Percentiles rank a stretch among this genome's conserved stretches.
phyloP scores from a whole-genome alignment of 2,329 filamentous ascomycete species.

The Diaporthe sp. region DNA sequence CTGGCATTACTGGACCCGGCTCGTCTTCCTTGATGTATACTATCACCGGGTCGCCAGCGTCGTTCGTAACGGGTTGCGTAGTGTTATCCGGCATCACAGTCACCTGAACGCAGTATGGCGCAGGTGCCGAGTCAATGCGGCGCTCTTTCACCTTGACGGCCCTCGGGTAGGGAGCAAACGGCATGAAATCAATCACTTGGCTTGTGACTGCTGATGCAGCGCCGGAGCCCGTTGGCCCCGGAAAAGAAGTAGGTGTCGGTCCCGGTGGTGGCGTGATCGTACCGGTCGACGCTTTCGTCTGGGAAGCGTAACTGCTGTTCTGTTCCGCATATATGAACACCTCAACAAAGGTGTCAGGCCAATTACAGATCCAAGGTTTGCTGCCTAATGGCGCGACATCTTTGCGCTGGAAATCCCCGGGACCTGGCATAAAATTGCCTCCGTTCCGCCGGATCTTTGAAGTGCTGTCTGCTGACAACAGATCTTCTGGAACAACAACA shows the following conservation, averaged over 20 bases:
- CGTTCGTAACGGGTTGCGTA: constrained; percentile 54
- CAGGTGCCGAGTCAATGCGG: constrained; percentile 55
- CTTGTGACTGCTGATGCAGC: constrained; percentile 20
- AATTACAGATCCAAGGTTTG: constrained; percentile 71
- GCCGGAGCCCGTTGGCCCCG: constrained; percentile 31
- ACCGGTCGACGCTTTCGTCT: constrained; percentile 36
- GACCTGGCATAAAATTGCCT: constrained; percentile 36
- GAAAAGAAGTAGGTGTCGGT: constrained; percentile 39
- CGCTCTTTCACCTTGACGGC: constrained; percentile 70
- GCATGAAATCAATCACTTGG: constrained; percentile 37
- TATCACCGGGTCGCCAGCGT: constrained; percentile 4
- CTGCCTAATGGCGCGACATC: constrained; percentile 61
- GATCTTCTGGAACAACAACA: constrained; percentile 64
- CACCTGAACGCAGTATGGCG: constrained; percentile 64
- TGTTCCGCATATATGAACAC: constrained; percentile 70
- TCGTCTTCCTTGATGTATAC: constrained; percentile 61
- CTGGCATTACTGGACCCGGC: constrained; percentile 40
- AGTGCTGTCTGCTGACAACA: constrained; percentile 48
- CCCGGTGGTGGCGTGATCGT: constrained; percentile 41
- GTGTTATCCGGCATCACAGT: constrained; percentile 58
- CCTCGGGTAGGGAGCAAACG: constrained; percentile 60
- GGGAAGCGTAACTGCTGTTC: constrained; percentile 57
- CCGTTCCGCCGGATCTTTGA: constrained; percentile 45
- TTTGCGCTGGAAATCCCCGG: constrained; percentile 55
- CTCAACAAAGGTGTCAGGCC: constrained; percentile 69